Base-by-base conservation (phyloP, 208 protist genomes). In the Trypanosoma cruzi region DNA sequence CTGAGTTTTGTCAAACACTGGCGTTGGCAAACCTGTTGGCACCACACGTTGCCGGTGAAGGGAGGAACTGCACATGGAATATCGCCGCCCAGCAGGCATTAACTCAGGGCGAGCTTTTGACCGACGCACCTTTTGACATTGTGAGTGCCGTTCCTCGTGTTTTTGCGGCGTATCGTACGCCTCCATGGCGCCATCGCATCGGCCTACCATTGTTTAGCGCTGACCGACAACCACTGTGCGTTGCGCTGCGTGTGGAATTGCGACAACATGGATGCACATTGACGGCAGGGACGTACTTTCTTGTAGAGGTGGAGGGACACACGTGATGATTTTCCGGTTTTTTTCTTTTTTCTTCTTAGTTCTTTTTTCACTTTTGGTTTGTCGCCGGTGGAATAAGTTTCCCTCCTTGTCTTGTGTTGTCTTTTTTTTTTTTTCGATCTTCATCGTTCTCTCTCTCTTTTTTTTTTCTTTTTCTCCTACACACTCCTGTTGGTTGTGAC, bases 181-280 rank as follows among this genome's bases (percentile, higher is more conserved):
- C 88, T 0, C 88, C 86, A 34, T 96, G 91, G 88, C 73, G 81
- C 28, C 79, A 79, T 10, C 64, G 71, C 50, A 77, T 96, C 61
- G 91, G 91, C 7, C 54, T 90, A 46, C 91, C 91, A 2, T 50
- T 75, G 20, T 67, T 85, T 24, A 36, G 50, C 22, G 67, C 59
- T 31, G 73, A 44, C 29, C 24, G 22, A 32, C 46, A 56, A 14
- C 62, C 70, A 5, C 64, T 85, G 0, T 90, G 85, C 55, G 80
- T 92, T 37, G 70, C 73, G 26, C 75, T 94, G 70, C 84, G 78
- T 11, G 76, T 84, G 20, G 91, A 93, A 65, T 52, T 87, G 31
- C 83, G 88, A n/a, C 91, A 96, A 68, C 1, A 59, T n/a, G 81
- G 80, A 4, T 58, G 5, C 4, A 75, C 86, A 10, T 50, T 84